Conservation (phyloP, 2,329 filamentous ascomycete species). For the Zarea fungicola region DNA sequence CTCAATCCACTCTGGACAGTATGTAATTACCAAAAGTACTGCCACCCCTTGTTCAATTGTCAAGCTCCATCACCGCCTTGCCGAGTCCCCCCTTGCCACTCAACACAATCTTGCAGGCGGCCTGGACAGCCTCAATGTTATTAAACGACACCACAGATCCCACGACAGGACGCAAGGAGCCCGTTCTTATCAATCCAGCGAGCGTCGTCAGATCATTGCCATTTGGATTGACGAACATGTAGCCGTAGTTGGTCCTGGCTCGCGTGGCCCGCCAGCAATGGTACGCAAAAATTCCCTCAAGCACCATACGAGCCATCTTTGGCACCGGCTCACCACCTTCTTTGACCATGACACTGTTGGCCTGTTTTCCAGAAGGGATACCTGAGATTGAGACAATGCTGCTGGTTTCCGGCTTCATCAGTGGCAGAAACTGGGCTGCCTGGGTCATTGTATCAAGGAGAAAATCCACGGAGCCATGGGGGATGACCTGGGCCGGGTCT, state of each 20-base stretch:
- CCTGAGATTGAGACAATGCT: no score
- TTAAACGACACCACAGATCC: slow-evolving; percentile 21
- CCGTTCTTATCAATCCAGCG: slow-evolving; percentile 13
- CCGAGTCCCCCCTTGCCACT: slow-evolving; percentile 35
- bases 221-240: no score
- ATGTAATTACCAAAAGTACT: no score
- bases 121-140: slow-evolving; percentile 30
- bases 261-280: no score
- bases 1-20: no score
- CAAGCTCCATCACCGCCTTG: slow-evolving; percentile 28
- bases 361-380: no score
- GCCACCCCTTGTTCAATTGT: no score
- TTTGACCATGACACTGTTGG: no score
- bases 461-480: not conserved
- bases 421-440: not conserved
- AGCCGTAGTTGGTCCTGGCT: no score
- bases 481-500: not conserved
- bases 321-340: no score
- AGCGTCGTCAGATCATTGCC: slow-evolving; percentile 21
- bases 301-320: no score
- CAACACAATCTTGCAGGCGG: slow-evolving; percentile 31
- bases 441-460: not conserved
- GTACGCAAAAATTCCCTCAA: no score
- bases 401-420: not conserved
- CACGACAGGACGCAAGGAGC: slow-evolving; percentile 16